Conservation (phyloP, 164 flowering plant species). For the Umbellularia californica region DNA sequence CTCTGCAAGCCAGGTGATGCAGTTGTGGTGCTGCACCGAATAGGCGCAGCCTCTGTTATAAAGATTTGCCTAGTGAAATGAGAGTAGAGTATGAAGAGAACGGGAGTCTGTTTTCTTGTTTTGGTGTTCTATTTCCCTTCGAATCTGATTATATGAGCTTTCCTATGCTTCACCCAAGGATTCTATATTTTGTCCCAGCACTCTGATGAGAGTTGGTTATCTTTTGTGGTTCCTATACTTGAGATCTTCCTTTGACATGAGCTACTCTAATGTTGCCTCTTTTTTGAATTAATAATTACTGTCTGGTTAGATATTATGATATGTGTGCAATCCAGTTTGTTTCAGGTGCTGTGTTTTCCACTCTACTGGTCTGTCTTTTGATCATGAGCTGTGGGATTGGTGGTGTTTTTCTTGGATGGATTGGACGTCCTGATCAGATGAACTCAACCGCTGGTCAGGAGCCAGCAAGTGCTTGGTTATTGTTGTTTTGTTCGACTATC, state of each 20-base stretch:
- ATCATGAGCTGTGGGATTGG: too few relatives aligned
- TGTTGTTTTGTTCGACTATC: too few relatives aligned
- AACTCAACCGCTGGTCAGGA: too few relatives aligned
- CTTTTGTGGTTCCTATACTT: not conserved
- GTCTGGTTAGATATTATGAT: too few relatives aligned
- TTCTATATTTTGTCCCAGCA: not conserved
- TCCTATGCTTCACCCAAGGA: not conserved
- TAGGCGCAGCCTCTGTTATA: conserved; percentile 41
- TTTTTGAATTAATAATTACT: too few relatives aligned
- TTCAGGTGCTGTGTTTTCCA: too few relatives aligned
- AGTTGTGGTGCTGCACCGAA: conserved; percentile 44
- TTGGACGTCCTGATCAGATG: too few relatives aligned
- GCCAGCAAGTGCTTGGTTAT: too few relatives aligned
- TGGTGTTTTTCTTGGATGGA: too few relatives aligned
- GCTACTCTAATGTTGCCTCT: not conserved
- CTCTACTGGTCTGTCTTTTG: too few relatives aligned
- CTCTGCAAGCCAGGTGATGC: conserved; percentile 46
- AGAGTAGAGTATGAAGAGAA: not conserved
- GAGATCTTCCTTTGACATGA: not conserved
- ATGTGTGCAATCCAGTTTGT: too few relatives aligned
- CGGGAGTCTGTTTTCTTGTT: not conserved
- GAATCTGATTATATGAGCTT: not conserved
- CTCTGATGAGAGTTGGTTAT: not conserved
- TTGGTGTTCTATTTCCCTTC: not conserved
- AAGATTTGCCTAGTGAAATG: conserved; percentile 46